phyloP scores from a whole-genome alignment of 1,284 basidiomycete species.

The Microbotryum violaceum region DNA sequence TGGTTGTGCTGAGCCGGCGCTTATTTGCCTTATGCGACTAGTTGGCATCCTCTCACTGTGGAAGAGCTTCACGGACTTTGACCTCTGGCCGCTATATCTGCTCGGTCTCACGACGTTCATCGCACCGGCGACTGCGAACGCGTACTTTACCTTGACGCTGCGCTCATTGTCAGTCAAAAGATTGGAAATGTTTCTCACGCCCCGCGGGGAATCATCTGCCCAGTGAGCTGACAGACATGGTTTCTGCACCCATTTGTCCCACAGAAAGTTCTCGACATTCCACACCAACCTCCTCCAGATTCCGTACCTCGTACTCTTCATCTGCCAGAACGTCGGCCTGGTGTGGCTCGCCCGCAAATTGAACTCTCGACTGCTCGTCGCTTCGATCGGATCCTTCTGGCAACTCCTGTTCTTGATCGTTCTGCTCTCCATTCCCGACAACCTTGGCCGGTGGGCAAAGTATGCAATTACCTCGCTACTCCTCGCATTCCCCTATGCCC shows the following conservation, averaged over 20 bases:
- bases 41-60: slow-evolving; percentile 33
- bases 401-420: slow-evolving; percentile 18
- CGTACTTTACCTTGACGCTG: slow-evolving; percentile 35
- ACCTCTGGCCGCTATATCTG: slow-evolving; percentile 44
- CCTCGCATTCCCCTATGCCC: slow-evolving; percentile 19
- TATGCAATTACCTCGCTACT: slow-evolving; percentile 17
- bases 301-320: slow-evolving; percentile 37
- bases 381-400: slow-evolving; percentile 21
- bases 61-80: slow-evolving; percentile 39
- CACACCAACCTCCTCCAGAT: slow-evolving; percentile 42
- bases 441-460: slow-evolving; percentile 17
- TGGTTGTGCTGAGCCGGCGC: not conserved
- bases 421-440: slow-evolving; percentile 8
- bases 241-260: not conserved
- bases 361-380: slow-evolving; percentile 31
- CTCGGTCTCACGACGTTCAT: slow-evolving; percentile 36
- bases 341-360: slow-evolving; percentile 33
- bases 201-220: slow-evolving; percentile 8
- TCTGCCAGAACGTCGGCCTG: slow-evolving; percentile 38
- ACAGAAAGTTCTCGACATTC: slow-evolving; percentile 40
- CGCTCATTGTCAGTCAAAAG: not conserved
- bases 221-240: not conserved
- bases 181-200: not conserved
- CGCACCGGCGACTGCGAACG: slow-evolving; percentile 35
- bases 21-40: not conserved